Evolutionary conservation across 2,329 filamentous ascomycete species (phyloP).

Genomic region (Neopestalotiopsis rosae): DNA sequence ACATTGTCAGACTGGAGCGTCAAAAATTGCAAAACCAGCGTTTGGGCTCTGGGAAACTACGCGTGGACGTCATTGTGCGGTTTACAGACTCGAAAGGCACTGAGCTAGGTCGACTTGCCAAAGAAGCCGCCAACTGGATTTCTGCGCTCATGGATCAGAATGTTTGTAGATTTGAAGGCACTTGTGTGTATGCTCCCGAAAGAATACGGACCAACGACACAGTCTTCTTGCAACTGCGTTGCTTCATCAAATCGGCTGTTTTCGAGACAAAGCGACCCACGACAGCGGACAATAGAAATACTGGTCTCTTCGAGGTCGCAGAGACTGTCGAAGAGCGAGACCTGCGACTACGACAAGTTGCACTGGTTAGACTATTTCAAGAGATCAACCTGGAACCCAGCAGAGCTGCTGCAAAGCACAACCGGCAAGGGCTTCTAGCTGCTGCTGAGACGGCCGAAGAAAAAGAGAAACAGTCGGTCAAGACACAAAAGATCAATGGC

Average conservation of each 20-base stretch:
- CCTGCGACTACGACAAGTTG: slow-evolving; percentile 83
- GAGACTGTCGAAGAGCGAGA: slow-evolving; percentile 87
- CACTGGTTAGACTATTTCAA: slow-evolving; percentile 85
- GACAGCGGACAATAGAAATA: slow-evolving; percentile 71
- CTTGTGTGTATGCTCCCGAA: slow-evolving; percentile 89
- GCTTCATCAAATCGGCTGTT: slow-evolving; percentile 74
- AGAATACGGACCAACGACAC: slow-evolving; percentile 88
- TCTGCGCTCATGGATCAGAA: slow-evolving; percentile 90
- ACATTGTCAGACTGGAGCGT: slow-evolving; percentile 85
- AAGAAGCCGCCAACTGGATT: slow-evolving; percentile 89
- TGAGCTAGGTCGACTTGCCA: slow-evolving; percentile 86
- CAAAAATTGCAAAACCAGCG: slow-evolving; percentile 72
- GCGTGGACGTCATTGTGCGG: slow-evolving; percentile 86
- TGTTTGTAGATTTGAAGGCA: slow-evolving; percentile 84
- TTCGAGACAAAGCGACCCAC: slow-evolving; percentile 72
- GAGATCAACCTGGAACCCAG: slow-evolving; percentile 85
- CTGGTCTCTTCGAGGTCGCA: slow-evolving; percentile 79
- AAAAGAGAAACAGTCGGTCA: slow-evolving; percentile 61
- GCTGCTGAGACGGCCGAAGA: slow-evolving; percentile 90
- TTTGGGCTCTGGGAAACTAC: slow-evolving; percentile 51
- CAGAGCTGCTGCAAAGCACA: slow-evolving; percentile 74
- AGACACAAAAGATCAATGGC: slow-evolving; percentile 29
- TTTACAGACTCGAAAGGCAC: slow-evolving; percentile 82
- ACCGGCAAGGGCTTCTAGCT: slow-evolving; percentile 81
- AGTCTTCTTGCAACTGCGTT: slow-evolving; percentile 86